Evolutionary conservation across 2,329 filamentous ascomycete species (phyloP).

Genomic region (Calonectria multiphialidica): DNA sequence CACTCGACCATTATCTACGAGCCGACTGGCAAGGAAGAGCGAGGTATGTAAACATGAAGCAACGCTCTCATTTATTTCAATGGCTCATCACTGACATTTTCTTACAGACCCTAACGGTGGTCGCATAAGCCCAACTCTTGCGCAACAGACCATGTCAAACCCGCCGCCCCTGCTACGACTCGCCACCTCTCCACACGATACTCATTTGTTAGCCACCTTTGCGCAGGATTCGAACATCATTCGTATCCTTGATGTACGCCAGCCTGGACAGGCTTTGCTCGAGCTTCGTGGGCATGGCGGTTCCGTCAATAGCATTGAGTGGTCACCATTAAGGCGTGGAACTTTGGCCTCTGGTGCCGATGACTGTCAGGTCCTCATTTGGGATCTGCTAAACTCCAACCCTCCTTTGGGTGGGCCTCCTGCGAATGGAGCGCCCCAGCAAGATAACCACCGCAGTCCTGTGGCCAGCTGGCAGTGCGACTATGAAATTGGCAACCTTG

Average conservation of each 20-base stretch:
- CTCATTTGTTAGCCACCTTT: conserved; percentile 96
- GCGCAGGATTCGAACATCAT: conserved; percentile 93
- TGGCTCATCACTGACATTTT: conserved; percentile 33
- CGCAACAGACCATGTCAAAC: conserved; percentile 81
- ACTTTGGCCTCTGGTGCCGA: conserved; percentile 93
- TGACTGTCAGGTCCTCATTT: conserved; percentile 90
- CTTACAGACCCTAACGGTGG: conserved; percentile 66
- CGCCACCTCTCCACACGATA: conserved; percentile 93
- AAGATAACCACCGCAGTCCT: conserved; percentile 74
- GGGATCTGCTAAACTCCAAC: conserved; percentile 84
- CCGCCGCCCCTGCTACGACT: conserved; percentile 83
- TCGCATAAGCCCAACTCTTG: conserved; percentile 79
- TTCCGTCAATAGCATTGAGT: conserved; percentile 92
- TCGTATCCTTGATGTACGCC: conserved; percentile 94
- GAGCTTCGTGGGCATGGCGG: conserved; percentile 92
- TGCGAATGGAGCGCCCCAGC: conserved; percentile 62
- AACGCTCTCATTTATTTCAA: not conserved
- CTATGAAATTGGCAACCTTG: conserved; percentile 87
- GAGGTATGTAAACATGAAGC: conserved; percentile 62
- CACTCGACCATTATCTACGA: conserved; percentile 99
- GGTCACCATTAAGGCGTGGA: conserved; percentile 89
- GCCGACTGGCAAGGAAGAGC: conserved; percentile 86
- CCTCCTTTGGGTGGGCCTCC: conserved; percentile 55
- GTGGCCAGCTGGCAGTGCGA: conserved; percentile 87
- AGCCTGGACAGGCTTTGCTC: conserved; percentile 93